Evolutionary conservation across 306 rosid genomes (phyloP).

Genomic region (Glycyrrhiza uralensis): DNA sequence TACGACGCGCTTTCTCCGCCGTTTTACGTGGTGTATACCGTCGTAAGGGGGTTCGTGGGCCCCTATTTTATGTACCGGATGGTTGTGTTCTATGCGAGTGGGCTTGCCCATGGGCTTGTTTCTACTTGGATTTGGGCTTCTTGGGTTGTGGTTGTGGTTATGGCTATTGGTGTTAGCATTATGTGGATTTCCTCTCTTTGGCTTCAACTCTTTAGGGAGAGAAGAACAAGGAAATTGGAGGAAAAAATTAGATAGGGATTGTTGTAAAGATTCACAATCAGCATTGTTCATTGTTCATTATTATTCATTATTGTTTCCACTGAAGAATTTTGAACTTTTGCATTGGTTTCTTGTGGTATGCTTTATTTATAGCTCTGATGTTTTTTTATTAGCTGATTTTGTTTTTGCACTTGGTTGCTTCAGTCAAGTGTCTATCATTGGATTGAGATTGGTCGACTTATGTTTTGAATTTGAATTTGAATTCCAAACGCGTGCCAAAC

Average conservation of each 20-base stretch:
- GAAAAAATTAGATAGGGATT: constrained; percentile 47
- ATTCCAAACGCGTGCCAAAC: too few relatives aligned
- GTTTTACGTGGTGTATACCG: constrained; percentile 52
- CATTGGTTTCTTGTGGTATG: background rate
- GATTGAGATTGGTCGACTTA: too few relatives aligned
- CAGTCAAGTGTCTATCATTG: too few relatives aligned
- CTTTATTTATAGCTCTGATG: background rate
- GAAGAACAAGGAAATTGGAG: constrained; percentile 45
- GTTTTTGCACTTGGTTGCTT: too few relatives aligned
- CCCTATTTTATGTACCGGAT: constrained; percentile 68
- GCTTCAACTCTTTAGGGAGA: constrained; percentile 53
- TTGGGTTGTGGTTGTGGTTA: constrained; percentile 64
- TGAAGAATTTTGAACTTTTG: background rate
- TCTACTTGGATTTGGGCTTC: constrained; percentile 85
- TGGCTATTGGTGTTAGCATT: constrained; percentile 75
- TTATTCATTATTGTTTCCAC: background rate
- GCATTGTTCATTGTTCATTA: background rate
- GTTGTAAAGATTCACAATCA: background rate
- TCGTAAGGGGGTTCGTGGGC: constrained; percentile 61
- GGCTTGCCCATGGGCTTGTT: constrained; percentile 51
- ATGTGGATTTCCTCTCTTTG: constrained; percentile 84
- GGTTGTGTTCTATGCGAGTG: constrained; percentile 51
- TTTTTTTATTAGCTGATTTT: background rate
- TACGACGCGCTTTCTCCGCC: constrained; percentile 58
- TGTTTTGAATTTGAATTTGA: too few relatives aligned